A percentile compares a stretch with the other conserved stretches of the same genome.
Evolutionary conservation across 805 yeast species (phyloP).

Genomic region (Candida palmyrensis): DNA sequence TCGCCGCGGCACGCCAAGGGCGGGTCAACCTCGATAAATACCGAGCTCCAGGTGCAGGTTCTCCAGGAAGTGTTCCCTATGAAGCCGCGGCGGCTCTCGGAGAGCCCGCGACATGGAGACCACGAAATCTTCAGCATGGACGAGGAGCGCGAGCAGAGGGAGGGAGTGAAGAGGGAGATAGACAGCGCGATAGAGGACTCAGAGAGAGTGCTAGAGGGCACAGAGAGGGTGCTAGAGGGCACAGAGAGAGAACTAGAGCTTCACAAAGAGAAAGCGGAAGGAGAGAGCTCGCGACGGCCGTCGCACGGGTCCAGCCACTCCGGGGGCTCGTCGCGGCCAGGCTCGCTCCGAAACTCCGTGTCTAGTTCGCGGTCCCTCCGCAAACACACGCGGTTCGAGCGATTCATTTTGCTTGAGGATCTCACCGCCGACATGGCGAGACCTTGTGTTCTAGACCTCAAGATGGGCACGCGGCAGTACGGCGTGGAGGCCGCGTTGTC

Average conservation of each 20-base stretch:
- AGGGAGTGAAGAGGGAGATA: background rate
- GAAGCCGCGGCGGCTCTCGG: constrained; percentile 2
- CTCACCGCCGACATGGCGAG: constrained; percentile 73
- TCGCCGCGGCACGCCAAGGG: constrained; percentile 9
- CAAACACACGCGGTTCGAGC: constrained; percentile 56
- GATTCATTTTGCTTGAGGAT: constrained; percentile 87
- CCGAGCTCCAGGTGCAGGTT: constrained; percentile 34
- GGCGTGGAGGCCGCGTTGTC: constrained; percentile 82
- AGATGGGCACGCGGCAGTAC: constrained; percentile 98
- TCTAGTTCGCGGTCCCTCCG: constrained; percentile 16
- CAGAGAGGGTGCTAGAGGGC: constrained; percentile 6
- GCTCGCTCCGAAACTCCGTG: background rate
- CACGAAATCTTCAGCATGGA: constrained; percentile 44
- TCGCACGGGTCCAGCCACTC: constrained; percentile 1
- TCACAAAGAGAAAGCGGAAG: constrained; percentile 5
- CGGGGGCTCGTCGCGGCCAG: background rate
- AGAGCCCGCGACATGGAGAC: constrained; percentile 1
- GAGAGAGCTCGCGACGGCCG: constrained; percentile 3
- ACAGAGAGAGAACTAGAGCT: constrained; percentile 1
- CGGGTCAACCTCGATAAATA: constrained; percentile 33
- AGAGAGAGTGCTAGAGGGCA: constrained; percentile 1
- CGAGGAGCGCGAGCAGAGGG: constrained; percentile 24
- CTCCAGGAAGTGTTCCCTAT: constrained; percentile 34
- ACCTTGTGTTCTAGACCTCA: constrained; percentile 91
- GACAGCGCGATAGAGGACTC: constrained; percentile 1